Evolutionary conservation across 164 flowering plant species (phyloP).

Genomic region (Warburgia ugandensis): DNA sequence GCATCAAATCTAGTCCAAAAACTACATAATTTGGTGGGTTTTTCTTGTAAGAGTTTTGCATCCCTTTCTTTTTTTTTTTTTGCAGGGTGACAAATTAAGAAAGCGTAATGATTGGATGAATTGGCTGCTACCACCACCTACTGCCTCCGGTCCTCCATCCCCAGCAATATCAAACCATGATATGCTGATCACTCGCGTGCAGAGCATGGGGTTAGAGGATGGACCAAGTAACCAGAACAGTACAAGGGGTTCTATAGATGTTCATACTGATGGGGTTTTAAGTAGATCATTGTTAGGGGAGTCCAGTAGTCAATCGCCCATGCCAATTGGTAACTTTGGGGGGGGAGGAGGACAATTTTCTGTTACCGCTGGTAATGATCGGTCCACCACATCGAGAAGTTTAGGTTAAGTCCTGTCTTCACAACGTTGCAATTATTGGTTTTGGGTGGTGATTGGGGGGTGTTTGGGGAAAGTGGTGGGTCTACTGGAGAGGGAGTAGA

Average conservation of each 20-base stretch:
- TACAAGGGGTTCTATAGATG: slow-evolving; percentile 11
- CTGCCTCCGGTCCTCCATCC: slow-evolving; percentile 16
- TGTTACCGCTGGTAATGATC: slow-evolving; percentile 11
- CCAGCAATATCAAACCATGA: slow-evolving; percentile 17
- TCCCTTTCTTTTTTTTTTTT: not conserved
- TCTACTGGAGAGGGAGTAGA: not conserved
- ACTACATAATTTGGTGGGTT: not conserved
- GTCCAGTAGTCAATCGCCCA: slow-evolving; percentile 13
- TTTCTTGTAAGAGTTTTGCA: not conserved
- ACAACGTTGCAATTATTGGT: no score
- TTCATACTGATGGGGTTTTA: slow-evolving; percentile 12
- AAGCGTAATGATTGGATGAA: slow-evolving; percentile 49
- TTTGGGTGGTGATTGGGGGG: no score
- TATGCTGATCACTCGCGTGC: slow-evolving; percentile 21
- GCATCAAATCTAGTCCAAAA: not conserved
- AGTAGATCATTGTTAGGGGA: slow-evolving; percentile 20
- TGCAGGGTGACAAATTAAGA: slow-evolving; percentile 58
- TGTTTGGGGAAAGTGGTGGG: no score
- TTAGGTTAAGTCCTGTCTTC: slow-evolving; percentile 5
- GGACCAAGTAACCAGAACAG: slow-evolving; percentile 14
- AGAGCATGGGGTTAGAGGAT: slow-evolving; percentile 31
- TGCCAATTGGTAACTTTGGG: slow-evolving; percentile 10
- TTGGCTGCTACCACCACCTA: slow-evolving; percentile 27
- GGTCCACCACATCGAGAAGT: slow-evolving; percentile 1
- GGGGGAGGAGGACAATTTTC: slow-evolving; percentile 12